Conservation (phyloP, 2,329 filamentous ascomycete species). For the Ophiocordyceps camponoti-rufipedis region DNA sequence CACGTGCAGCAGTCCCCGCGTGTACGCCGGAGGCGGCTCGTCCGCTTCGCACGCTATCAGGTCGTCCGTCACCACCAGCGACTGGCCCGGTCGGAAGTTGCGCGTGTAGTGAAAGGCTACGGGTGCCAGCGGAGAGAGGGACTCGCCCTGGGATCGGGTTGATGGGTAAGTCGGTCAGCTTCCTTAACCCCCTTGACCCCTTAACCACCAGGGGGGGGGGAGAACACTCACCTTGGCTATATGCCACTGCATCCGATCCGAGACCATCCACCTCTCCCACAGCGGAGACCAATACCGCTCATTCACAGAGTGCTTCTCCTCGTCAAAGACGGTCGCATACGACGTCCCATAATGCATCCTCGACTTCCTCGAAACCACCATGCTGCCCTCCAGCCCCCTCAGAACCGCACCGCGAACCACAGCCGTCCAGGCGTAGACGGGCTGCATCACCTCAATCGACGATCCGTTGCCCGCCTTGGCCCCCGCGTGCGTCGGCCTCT, state of each 20-base stretch:
- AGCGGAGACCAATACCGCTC: slow-evolving; percentile 66
- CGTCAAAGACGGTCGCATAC: slow-evolving; percentile 67
- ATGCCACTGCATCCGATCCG: slow-evolving; percentile 72
- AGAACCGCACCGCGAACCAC: slow-evolving; percentile 63
- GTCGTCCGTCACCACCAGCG: slow-evolving; percentile 61
- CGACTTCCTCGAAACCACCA: slow-evolving; percentile 58
- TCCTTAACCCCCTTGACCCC: too few species aligned
- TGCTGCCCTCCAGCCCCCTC: slow-evolving; percentile 57
- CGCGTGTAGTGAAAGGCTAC: slow-evolving; percentile 75
- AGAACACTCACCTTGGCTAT: slow-evolving; percentile 53
- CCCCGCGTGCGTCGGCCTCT: slow-evolving; percentile 48
- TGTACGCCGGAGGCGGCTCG: slow-evolving; percentile 40
- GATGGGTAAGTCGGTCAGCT: neutral
- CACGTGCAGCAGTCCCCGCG: slow-evolving; percentile 47
- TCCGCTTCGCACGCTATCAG: slow-evolving; percentile 60
- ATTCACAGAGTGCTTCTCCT: slow-evolving; percentile 50
- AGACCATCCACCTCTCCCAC: slow-evolving; percentile 73
- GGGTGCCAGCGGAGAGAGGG: slow-evolving; percentile 53
- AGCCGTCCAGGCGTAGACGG: slow-evolving; percentile 65
- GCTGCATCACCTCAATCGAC: slow-evolving; percentile 64
- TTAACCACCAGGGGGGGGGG: too few species aligned
- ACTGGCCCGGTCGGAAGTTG: slow-evolving; percentile 66
- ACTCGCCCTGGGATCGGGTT: slow-evolving; percentile 36
- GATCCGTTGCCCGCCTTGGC: slow-evolving; percentile 23
- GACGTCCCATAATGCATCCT: slow-evolving; percentile 66